phyloP scores from a whole-genome alignment of 306 rosid genomes.

The Castanea crenata region DNA sequence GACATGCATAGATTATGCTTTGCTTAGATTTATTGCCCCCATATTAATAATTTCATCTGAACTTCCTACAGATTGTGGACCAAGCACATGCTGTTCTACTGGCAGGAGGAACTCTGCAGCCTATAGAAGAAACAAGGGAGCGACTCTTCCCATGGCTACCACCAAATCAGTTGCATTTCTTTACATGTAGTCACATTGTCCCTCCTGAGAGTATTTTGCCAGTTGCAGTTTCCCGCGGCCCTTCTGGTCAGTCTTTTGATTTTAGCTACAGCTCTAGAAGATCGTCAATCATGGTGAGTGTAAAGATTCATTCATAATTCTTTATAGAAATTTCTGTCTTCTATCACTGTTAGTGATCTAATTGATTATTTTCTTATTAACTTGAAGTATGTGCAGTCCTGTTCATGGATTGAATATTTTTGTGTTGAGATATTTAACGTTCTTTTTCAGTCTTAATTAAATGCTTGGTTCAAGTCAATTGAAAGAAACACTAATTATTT shows the following conservation, averaged over 20 bases:
- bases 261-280: conserved; percentile 82
- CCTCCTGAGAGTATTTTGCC: conserved; percentile 88
- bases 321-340: not conserved
- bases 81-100: conserved; percentile 86
- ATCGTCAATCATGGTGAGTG: conserved; percentile 56
- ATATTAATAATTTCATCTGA: conserved; percentile 26
- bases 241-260: conserved; percentile 79
- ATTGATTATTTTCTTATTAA: not conserved
- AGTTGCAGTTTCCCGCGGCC: conserved; percentile 77
- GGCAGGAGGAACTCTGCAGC: conserved; percentile 94
- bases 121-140: conserved; percentile 89
- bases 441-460: not conserved
- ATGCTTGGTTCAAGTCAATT: not conserved
- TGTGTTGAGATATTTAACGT: not conserved
- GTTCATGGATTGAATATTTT: not conserved
- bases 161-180: conserved; percentile 61
- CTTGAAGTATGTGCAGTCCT: not conserved
- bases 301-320: conserved; percentile 15
- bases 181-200: conserved; percentile 86
- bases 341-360: not conserved
- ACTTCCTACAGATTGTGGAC: conserved; percentile 62
- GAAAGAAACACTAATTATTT: not conserved
- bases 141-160: conserved; percentile 84
- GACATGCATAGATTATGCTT: conserved; percentile 1
- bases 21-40: conserved; percentile 8